Evolutionary conservation across 805 yeast genomes (phyloP).

Genomic region (Saturnispora bothae): DNA sequence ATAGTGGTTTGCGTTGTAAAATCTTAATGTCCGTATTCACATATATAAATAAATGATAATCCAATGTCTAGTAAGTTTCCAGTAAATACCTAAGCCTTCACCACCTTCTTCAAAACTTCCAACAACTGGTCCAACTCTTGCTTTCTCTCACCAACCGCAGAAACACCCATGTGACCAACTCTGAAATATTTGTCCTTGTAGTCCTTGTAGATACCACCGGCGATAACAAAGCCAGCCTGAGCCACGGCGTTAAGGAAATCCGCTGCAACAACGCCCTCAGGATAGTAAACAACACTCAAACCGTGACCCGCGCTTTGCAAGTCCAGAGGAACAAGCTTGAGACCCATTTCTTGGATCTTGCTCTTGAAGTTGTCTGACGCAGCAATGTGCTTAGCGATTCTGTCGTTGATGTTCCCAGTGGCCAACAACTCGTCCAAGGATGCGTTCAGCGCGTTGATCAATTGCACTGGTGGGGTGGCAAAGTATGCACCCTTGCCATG

Average conservation of each 20-base stretch:
- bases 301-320: constrained; percentile 73
- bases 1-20: too few species aligned
- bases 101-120: constrained; percentile 26
- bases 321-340: constrained; percentile 54
- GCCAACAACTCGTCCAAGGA: constrained; percentile 61
- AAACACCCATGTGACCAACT: constrained; percentile 93
- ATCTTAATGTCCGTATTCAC: too few species aligned
- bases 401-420: constrained; percentile 35
- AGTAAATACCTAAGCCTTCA: too few species aligned
- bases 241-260: constrained; percentile 50
- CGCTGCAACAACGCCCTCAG: constrained; percentile 62
- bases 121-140: constrained; percentile 44
- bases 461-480: constrained; percentile 95
- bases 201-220: constrained; percentile 83
- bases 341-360: constrained; percentile 42
- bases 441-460: constrained; percentile 67
- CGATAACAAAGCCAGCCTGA: constrained; percentile 61
- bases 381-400: constrained; percentile 53
- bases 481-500: constrained; percentile 70
- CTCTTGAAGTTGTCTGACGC: constrained; percentile 59
- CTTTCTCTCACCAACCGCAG: constrained; percentile 46
- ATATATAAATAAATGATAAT: too few species aligned
- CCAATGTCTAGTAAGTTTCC: too few species aligned
- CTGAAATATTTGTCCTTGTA: constrained; percentile 78
- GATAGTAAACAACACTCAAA: constrained; percentile 74